Evolutionary conservation across 176 grass and related monocot species (phyloP), one percentile per base, ranked within the genome.

Genomic region (Carex littledalei): DNA sequence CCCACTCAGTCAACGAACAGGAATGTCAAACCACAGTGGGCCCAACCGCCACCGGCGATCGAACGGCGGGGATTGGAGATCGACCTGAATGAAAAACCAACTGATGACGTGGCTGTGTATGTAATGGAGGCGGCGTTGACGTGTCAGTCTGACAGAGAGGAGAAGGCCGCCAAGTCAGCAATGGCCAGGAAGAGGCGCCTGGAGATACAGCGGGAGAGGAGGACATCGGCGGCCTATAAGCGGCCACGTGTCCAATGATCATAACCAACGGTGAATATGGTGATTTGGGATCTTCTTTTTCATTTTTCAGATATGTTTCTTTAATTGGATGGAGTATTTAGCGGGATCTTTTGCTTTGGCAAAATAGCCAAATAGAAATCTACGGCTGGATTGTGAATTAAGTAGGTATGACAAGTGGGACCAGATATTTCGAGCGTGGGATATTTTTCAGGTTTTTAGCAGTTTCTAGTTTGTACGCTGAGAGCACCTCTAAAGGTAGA

Each of bases 141-240:
- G 14, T 67, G 59, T 41, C 17, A 22, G 1, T 2, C 7, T 22
- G 80, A 83, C 49, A 37, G 41, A 67, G 24, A 21, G n/a, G 20
- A 67, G 21, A 66, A 45, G 41, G 80, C 59, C 16, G 76, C 76
- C 76, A 80, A 6, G 56, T 80, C 76, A 65, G 59, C 53, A 15
- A 3, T 49, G 59, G 57, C 59, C 5, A 62, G 80, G 80, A 62
- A 34, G 58, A 26, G 35, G 56, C 24, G 80, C 59, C 8, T 83
- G 80, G 80, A 83, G 24, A 83, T 21, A 24, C 80, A 83, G 5
- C 32, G 80, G 20, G 80, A 83, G 80, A 83, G 80, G 59, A 41
- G 35, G 41, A 65, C 32, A 67, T 67, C 56, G 0, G 7, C 32
- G 31, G 10, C 1, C 35, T 34, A 65, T 12, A 67, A 67, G 32